Evolutionary conservation across 2,329 filamentous ascomycete species (phyloP).

Genomic region (Colletotrichum chrysophilum): DNA sequence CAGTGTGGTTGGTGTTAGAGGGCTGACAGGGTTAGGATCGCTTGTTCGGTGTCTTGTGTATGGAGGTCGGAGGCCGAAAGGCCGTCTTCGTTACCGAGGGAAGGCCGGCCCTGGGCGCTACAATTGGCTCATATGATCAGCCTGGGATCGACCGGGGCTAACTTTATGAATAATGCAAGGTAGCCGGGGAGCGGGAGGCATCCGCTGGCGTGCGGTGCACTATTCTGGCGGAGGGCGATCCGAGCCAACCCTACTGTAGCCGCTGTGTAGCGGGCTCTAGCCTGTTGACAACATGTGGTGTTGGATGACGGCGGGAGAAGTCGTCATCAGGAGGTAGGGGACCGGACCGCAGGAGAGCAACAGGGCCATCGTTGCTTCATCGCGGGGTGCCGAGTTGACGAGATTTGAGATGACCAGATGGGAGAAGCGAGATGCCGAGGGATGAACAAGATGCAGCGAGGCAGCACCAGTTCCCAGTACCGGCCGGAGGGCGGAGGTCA

Average conservation of each 20-base stretch:
- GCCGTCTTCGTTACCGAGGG: constrained; percentile 16
- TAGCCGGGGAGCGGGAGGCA: constrained; percentile 4
- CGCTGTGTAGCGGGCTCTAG: not conserved
- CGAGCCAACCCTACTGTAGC: constrained; percentile 7
- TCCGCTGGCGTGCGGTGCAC: not conserved
- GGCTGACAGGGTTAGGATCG: not conserved
- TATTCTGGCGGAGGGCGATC: constrained; percentile 13
- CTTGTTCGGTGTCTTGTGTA: not conserved
- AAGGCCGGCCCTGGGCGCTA: not conserved
- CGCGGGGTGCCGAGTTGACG: not conserved
- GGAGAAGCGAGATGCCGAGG: not conserved
- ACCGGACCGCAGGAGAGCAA: not conserved
- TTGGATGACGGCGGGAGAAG: not conserved
- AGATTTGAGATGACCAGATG: not conserved
- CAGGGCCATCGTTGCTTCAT: not conserved
- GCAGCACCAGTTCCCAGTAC: not conserved
- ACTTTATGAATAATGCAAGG: constrained; percentile 10
- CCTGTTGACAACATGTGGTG: not conserved
- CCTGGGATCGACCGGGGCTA: constrained; percentile 1
- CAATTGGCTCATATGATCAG: not conserved
- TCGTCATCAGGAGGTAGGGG: not conserved
- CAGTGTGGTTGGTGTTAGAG: not conserved
- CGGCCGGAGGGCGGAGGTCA: not conserved
- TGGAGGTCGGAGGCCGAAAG: constrained; percentile 19
- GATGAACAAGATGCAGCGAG: not conserved